A percentile compares a stretch with the other conserved stretches of the same genome.
phyloP scores from a whole-genome alignment of 2,329 filamentous ascomycete species.

The Aureobasidium sp. region DNA sequence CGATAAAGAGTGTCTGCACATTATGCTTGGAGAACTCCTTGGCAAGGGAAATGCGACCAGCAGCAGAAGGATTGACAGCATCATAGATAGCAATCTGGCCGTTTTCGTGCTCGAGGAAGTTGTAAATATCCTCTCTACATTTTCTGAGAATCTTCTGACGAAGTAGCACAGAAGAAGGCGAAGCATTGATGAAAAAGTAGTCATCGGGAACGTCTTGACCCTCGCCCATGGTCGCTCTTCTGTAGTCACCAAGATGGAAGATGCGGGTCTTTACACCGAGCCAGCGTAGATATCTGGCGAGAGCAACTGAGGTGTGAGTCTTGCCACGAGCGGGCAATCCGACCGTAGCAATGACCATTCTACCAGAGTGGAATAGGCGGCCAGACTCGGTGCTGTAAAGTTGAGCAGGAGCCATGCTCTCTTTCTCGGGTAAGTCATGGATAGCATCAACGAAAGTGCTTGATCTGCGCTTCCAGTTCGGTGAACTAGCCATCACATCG shows the following conservation, averaged over 20 bases:
- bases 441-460: slow-evolving; percentile 97
- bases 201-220: slow-evolving; percentile 85
- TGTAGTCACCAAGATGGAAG: slow-evolving; percentile 95
- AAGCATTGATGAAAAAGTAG: slow-evolving; percentile 95
- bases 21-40: slow-evolving; percentile 98
- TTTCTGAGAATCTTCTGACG: slow-evolving; percentile 97
- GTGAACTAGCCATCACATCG: slow-evolving; percentile 84
- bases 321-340: slow-evolving; percentile 92
- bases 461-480: slow-evolving; percentile 81
- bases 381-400: slow-evolving; percentile 98
- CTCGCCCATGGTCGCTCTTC: slow-evolving; percentile 78
- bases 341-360: slow-evolving; percentile 95
- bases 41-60: slow-evolving; percentile 74
- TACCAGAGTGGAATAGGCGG: slow-evolving; percentile 89
- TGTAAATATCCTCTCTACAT: slow-evolving; percentile 93
- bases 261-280: slow-evolving; percentile 96
- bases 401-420: slow-evolving; percentile 84
- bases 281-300: slow-evolving; percentile 93
- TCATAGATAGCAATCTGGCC: slow-evolving; percentile 98
- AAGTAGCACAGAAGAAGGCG: slow-evolving; percentile 82
- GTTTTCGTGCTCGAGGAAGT: slow-evolving; percentile 93
- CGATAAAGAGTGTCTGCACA: slow-evolving; percentile 91
- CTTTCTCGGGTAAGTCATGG: slow-evolving; percentile 79
- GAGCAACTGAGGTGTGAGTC: slow-evolving; percentile 94
- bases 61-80: slow-evolving; percentile 85